These are phyloP conservation scores for Talaromyces stipitatus DNA, from an alignment of 495 filamentous ascomycete genomes.

Conservation along the genomic window DNA sequence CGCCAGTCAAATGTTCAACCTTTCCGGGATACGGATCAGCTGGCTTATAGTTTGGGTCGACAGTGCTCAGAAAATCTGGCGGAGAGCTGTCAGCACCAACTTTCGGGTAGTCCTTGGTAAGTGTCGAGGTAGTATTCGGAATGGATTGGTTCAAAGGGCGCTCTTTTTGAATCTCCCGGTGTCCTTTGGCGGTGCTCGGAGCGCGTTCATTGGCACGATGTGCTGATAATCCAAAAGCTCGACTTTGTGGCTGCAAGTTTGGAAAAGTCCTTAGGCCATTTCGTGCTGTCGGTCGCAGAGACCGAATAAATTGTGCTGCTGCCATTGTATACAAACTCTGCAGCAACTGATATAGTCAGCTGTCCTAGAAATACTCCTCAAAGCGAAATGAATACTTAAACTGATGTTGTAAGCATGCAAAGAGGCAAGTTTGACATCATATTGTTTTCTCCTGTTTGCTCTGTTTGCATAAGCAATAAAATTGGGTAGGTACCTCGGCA, in stretches of 20 bases:
- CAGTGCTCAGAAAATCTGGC: conserved; percentile 52
- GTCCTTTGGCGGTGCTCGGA: conserved; percentile 29
- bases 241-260: neutral
- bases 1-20: conserved; percentile 57
- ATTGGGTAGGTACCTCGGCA: neutral
- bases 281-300: neutral
- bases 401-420: neutral
- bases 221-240: conserved; percentile 2
- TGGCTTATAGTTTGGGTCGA: conserved; percentile 49
- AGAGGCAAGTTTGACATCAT: conserved; percentile 4
- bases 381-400: neutral
- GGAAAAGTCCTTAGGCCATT: neutral
- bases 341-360: neutral
- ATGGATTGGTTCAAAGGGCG: conserved; percentile 54
- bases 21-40: conserved; percentile 52
- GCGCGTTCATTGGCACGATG: neutral
- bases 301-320: neutral
- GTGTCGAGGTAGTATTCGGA: conserved; percentile 57
- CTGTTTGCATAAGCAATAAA: neutral
- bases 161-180: conserved; percentile 45
- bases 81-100: conserved; percentile 49
- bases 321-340: neutral
- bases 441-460: neutral
- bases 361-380: neutral
- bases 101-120: conserved; percentile 54